phyloP scores from a whole-genome alignment of 208 protist species.

The Leishmania gerbilli region DNA sequence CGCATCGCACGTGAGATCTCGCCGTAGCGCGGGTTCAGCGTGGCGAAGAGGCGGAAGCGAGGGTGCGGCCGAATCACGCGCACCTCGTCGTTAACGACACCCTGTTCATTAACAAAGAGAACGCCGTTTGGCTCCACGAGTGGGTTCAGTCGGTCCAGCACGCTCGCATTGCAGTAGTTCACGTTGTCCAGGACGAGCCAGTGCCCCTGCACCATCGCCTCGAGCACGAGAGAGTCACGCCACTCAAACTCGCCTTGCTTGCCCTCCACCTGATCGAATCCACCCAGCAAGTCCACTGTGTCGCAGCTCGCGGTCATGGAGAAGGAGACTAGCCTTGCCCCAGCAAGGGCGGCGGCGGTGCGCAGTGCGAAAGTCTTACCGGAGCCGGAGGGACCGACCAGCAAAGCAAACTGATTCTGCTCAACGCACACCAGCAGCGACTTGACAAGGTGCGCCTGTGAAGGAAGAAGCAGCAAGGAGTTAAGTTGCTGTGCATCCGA shows the following conservation, averaged over 20 bases:
- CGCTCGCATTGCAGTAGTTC: slow-evolving; percentile 99
- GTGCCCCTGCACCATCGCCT: slow-evolving; percentile 94
- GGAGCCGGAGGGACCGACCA: slow-evolving; percentile 94
- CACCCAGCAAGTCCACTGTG: slow-evolving; percentile 99
- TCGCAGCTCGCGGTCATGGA: slow-evolving; percentile 98
- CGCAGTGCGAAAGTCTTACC: slow-evolving; percentile 98
- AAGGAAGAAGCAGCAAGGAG: slow-evolving; percentile 69
- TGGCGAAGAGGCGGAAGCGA: slow-evolving; percentile 99
- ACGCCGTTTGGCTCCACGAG: slow-evolving; percentile 98
- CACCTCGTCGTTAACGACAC: slow-evolving; percentile 93
- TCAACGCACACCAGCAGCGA: slow-evolving; percentile 89
- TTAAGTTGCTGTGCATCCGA: slow-evolving; percentile 20
- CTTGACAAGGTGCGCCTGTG: slow-evolving; percentile 69
- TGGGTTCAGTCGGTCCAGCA: slow-evolving; percentile 99
- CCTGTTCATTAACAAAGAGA: slow-evolving; percentile 96
- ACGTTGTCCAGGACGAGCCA: slow-evolving; percentile 99
- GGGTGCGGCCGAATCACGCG: slow-evolving; percentile 95
- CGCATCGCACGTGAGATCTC: slow-evolving; percentile 99
- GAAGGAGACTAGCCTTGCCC: slow-evolving; percentile 95
- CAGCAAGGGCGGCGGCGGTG: slow-evolving; percentile 91
- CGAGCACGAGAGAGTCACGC: slow-evolving; percentile 98
- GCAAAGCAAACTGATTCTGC: slow-evolving; percentile 95
- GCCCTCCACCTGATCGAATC: slow-evolving; percentile 99
- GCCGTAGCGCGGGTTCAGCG: slow-evolving; percentile 97
- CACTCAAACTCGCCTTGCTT: slow-evolving; percentile 98